Conservation (phyloP, 148 eudicot species). For the Nepenthes mirabilis region DNA sequence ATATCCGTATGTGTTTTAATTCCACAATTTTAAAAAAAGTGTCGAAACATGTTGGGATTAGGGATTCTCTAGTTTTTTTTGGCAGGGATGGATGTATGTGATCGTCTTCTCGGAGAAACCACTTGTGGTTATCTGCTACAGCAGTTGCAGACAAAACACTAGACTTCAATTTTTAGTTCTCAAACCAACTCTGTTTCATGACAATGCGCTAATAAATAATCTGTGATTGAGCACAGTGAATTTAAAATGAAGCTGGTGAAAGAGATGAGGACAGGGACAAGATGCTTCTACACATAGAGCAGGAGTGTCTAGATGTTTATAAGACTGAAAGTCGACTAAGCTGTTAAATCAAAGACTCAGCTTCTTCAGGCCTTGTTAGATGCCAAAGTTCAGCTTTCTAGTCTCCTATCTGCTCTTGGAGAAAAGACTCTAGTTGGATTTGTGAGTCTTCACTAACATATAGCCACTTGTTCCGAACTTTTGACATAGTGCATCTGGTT, state of each 20-base stretch:
- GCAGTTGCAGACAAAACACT: constrained; percentile 62
- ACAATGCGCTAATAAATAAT: not conserved
- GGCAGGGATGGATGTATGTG: constrained; percentile 27
- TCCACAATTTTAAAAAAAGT: too few relatives aligned
- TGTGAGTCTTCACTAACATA: constrained; percentile 29
- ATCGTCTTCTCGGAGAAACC: constrained; percentile 48
- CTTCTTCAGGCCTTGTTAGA: constrained; percentile 86
- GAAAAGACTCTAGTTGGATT: constrained; percentile 61
- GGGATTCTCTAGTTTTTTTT: too few relatives aligned
- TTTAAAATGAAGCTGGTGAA: constrained; percentile 99
- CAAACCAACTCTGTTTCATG: not conserved
- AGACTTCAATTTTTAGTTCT: not conserved
- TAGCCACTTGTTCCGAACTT: not conserved
- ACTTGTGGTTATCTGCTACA: constrained; percentile 74
- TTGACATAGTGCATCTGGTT: not conserved
- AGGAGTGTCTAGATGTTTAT: constrained; percentile 92
- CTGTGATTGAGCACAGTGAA: constrained; percentile 43
- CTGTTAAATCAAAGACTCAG: constrained; percentile 79
- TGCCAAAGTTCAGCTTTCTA: constrained; percentile 65
- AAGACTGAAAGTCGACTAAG: constrained; percentile 93
- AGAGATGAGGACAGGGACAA: constrained; percentile 85
- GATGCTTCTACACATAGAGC: constrained; percentile 93
- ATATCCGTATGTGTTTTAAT: too few relatives aligned
- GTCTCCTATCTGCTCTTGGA: constrained; percentile 78
- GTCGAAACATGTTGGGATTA: too few relatives aligned